Evolutionary conservation across 768 basidiomycete species (phyloP), one percentile per base, ranked within the genome.

Genomic region (Calocera cornea): DNA sequence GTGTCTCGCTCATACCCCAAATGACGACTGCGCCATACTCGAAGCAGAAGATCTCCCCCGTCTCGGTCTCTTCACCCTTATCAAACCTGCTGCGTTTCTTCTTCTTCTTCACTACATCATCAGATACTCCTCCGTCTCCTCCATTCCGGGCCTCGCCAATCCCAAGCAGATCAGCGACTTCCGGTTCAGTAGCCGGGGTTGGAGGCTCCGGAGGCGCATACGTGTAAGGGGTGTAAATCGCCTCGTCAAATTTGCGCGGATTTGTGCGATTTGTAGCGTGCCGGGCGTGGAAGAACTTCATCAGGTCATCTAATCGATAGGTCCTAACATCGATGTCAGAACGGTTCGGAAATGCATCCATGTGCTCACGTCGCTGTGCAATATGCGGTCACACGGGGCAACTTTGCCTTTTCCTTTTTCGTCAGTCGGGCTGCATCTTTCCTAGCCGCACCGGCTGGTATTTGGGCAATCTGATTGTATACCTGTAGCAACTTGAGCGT

Each of bases 1-100:
- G 91, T 3, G 85, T 80, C 75, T 97, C 92, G 41, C 90, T 88
- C 94, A 97, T 97, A 29, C 95, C 95, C 95, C 95, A 97, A 65
- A 95, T 90, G 29, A 97, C 95, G 31, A 95, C 90, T 0, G 92
- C 94, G 14, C 95, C 95, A 74, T 95, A 97, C 70, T 88, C 84
- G 77, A 97, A 97, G 70, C 97, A 78, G 76, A 95, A 97, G 66
- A 97, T 89, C 76, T 97, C 95, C 10, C 90, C 89, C 70, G 88
- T 87, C 34, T 82, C 83, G 3, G 85, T 81, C 54, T 72, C 69
- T 16, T 67, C 67, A 1, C 47, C 66, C 16, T 67, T 19, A 33
- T 72, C 69, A 24, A 65, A 69, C 41, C 65, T 76, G 72, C 34
- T 75, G 74, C 74, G 74, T 73, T 71, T 76, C 74, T 69, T 75